Percentiles rank a stretch among this genome's conserved stretches.
Evolutionary conservation across 768 basidiomycete species (phyloP).

Genomic region (Lentinus tigrinus): DNA sequence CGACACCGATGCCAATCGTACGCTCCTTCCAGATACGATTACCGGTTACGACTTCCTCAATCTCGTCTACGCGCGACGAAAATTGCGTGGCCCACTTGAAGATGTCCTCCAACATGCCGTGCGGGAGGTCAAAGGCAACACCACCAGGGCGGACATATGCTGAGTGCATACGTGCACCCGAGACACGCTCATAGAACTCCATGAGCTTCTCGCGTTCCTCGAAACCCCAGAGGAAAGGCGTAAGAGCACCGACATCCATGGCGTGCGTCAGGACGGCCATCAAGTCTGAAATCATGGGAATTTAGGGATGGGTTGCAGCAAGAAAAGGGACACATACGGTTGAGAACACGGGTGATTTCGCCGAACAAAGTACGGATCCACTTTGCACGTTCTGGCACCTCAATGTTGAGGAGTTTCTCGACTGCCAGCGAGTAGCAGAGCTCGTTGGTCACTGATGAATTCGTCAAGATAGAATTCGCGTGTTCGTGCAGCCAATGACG

Average conservation of each 20-base stretch:
- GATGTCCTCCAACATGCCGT: constrained; percentile 98
- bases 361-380: constrained; percentile 98
- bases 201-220: constrained; percentile 99
- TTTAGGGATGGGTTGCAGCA: background rate
- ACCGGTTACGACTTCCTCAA: constrained; percentile 96
- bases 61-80: constrained; percentile 85
- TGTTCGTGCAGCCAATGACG: constrained; percentile 26
- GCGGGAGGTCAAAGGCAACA: constrained; percentile 96
- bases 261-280: constrained; percentile 97
- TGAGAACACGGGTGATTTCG: constrained; percentile 93
- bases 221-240: constrained; percentile 99
- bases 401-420: constrained; percentile 95
- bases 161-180: constrained; percentile 93
- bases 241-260: constrained; percentile 97
- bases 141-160: constrained; percentile 99
- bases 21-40: constrained; percentile 99
- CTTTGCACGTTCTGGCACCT: constrained; percentile 94
- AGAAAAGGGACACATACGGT: constrained; percentile 52
- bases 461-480: background rate
- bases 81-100: constrained; percentile 99
- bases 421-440: constrained; percentile 96
- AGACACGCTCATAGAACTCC: constrained; percentile 99
- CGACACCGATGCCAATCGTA: constrained; percentile 85
- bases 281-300: constrained; percentile 52
- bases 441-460: constrained; percentile 91